Percentiles rank a stretch among this genome's conserved stretches.
These are phyloP conservation scores for Fusarium veterinarium DNA, from an alignment of 2,329 filamentous ascomycete genomes.

Conservation along the genomic window DNA sequence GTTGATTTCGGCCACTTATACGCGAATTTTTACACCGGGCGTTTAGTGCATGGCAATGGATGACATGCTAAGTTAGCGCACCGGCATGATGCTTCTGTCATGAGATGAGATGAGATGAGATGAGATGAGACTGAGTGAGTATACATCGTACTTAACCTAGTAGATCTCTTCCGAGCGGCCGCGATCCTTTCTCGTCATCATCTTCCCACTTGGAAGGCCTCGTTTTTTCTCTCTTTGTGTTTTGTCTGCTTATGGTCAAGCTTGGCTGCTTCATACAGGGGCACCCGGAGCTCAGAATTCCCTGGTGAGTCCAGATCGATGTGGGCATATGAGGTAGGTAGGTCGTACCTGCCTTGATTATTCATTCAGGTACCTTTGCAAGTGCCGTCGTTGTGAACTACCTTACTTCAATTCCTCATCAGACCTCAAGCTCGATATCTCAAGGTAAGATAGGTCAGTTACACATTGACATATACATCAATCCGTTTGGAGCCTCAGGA, in stretches of 20 bases:
- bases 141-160: not conserved
- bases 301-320: constrained; percentile 8
- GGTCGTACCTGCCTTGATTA: not conserved
- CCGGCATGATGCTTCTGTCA: constrained; percentile 34
- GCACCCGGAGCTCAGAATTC: constrained; percentile 1
- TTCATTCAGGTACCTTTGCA: constrained; percentile 14
- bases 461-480: not conserved
- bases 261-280: constrained; percentile 10
- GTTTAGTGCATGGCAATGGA: constrained; percentile 19
- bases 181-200: constrained; percentile 31
- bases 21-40: constrained; percentile 16
- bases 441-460: not conserved
- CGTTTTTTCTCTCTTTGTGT: constrained; percentile 19
- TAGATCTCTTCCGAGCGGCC: constrained; percentile 19
- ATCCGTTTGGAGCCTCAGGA: constrained; percentile 26
- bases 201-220: constrained; percentile 35
- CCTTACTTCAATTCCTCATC: constrained; percentile 2
- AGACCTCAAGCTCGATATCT: not conserved
- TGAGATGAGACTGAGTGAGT: not conserved
- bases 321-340: not conserved
- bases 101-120: constrained; percentile 23
- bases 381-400: constrained; percentile 10
- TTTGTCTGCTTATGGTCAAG: constrained; percentile 3
- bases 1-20: constrained; percentile 16
- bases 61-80: constrained; percentile 8